A percentile compares a stretch with the other conserved stretches of the same genome.
These are phyloP conservation scores for Coleophoma crateriformis DNA, from an alignment of 2,329 filamentous ascomycete genomes.

Conservation along the genomic window DNA sequence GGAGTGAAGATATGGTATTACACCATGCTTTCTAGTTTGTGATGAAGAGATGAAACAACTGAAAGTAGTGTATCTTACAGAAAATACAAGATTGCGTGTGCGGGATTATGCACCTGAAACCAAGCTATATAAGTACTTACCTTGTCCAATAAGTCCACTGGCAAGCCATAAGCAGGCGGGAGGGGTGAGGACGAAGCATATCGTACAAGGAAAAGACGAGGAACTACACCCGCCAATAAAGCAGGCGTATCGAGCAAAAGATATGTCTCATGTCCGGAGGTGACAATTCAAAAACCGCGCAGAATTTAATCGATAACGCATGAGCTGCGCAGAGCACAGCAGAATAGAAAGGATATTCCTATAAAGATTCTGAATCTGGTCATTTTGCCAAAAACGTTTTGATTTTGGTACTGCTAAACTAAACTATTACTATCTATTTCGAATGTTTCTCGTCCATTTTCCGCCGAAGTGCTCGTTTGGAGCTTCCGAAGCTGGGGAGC, in stretches of 20 bases:
- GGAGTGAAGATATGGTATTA: no score
- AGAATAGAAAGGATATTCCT: no score
- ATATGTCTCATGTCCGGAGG: no score
- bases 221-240: not conserved
- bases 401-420: not conserved
- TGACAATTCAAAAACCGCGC: no score
- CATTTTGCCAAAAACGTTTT: not conserved
- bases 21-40: no score
- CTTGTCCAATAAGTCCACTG: slow-evolving; percentile 1
- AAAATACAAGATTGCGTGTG: no score
- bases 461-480: not conserved
- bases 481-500: slow-evolving; percentile 11
- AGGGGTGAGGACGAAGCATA: slow-evolving; percentile 1
- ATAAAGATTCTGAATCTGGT: no score
- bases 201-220: slow-evolving; percentile 1
- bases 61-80: no score
- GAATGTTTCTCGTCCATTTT: not conserved
- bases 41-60: no score
- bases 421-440: not conserved
- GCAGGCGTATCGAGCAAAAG: not conserved
- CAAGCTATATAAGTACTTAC: not conserved
- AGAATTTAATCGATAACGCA: no score
- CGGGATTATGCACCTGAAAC: no score
- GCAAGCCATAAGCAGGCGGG: not conserved
- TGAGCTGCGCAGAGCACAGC: no score